Evolutionary conservation across 768 basidiomycete genomes (phyloP), one percentile per base, ranked within the genome.

Genomic region (Mycena olivaceomarginata): DNA sequence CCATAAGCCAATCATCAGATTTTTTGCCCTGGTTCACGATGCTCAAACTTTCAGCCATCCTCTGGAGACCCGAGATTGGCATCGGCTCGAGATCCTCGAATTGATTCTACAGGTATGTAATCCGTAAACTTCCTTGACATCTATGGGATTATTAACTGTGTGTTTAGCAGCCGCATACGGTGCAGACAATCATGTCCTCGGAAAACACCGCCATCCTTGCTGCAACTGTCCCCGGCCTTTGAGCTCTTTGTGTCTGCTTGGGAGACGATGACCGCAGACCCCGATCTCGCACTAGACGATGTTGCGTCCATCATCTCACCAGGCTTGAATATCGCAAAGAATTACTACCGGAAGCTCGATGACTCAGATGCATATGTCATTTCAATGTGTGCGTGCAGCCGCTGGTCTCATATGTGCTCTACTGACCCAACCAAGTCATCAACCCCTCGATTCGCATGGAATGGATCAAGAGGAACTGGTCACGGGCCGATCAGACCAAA

Each of bases 381-480:
- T 8, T 18, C 64, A 2, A 65, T 65, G 64, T 65, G 60, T 62
- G 60, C 4, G 60, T 62, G 60, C 37, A 37, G 60, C 39, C 39
- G 31, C 39, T 62, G 60, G 37, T 20, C 39, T 62, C 53, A 22
- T 56, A 22, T 56, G 22, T 22, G n/a, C n/a, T 22, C 53, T 56
- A n/a, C 53, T 56, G 53, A 56, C 53, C n/a, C 22, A 56, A 56
- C 20, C 53, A 56, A 67, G 51, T 67, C n/a, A 31, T 67, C 37
- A 67, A 56, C 48, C 67, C 51, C 48, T 67, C 67, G 2, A 60
- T 70, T 70, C 37, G 57, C 56, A 45, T 45, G 67, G 67, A 56
- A 57, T 69, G 51, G 67, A 69, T 56, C 15, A 56, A 56, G 53
- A 56, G 31, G 57, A 59, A 59, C 57, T 37, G 57, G 57, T 25